These are phyloP conservation scores for Scutellaria galericulata DNA, from an alignment of 257 asterid species.

Conservation along the genomic window DNA sequence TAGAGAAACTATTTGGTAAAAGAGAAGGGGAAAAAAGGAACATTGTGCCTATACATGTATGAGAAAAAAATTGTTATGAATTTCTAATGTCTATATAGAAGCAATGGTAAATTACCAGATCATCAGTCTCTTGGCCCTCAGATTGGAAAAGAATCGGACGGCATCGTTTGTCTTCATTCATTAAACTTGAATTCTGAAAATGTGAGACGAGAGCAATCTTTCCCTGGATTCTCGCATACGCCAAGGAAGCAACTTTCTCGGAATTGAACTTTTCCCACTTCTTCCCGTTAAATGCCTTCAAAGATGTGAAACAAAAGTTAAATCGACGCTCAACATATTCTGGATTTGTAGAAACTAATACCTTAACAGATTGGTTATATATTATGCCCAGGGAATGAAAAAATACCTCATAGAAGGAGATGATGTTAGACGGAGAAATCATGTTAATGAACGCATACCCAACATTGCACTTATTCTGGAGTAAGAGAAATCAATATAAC, in stretches of 20 bases:
- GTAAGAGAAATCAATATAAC: slow-evolving; percentile 22
- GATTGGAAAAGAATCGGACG: slow-evolving; percentile 85
- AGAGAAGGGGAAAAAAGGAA: neutral
- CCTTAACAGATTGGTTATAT: neutral
- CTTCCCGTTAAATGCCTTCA: slow-evolving; percentile 89
- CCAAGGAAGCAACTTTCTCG: slow-evolving; percentile 92
- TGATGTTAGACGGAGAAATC: slow-evolving; percentile 81
- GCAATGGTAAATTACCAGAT: slow-evolving; percentile 56
- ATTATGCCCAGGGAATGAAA: slow-evolving; percentile 20
- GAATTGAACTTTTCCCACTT: slow-evolving; percentile 98
- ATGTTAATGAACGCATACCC: slow-evolving; percentile 97
- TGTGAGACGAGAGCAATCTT: slow-evolving; percentile 78
- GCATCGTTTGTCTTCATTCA: slow-evolving; percentile 95
- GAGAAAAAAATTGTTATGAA: neutral
- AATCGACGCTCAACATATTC: neutral
- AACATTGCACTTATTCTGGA: slow-evolving; percentile 96
- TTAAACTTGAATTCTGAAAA: slow-evolving; percentile 94
- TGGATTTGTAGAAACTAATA: slow-evolving; percentile 7
- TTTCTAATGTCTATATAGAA: neutral
- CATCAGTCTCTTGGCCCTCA: slow-evolving; percentile 70
- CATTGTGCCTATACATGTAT: neutral
- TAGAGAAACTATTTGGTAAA: too few species aligned
- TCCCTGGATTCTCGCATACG: slow-evolving; percentile 95
- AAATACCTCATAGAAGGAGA: slow-evolving; percentile 82
- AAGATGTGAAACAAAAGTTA: neutral